Evolutionary conservation across 257 asterid species (phyloP).

Genomic region (Solanum appendiculatum): DNA sequence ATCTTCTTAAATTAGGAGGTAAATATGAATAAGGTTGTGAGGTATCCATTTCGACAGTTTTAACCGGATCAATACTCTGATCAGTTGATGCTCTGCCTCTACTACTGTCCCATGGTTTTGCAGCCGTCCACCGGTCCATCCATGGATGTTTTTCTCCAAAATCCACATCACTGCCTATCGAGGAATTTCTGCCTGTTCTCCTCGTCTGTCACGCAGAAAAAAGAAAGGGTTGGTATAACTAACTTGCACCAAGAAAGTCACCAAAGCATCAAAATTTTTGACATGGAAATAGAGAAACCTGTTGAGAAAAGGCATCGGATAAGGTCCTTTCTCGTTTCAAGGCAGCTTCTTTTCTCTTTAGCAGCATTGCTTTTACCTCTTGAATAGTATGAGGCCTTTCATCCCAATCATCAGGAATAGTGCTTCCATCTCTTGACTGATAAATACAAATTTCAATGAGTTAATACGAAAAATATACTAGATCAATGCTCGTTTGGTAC

Average conservation of each 20-base stretch:
- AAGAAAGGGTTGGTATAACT: background rate
- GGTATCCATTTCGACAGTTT: conserved; percentile 29
- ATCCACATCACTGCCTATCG: conserved; percentile 22
- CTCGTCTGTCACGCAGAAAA: background rate
- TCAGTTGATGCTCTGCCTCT: conserved; percentile 28
- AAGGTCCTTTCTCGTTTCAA: conserved; percentile 15
- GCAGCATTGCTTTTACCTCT: conserved; percentile 23
- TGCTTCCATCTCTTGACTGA: conserved; percentile 23
- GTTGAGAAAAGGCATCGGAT: conserved; percentile 22
- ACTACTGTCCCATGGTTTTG: conserved; percentile 22
- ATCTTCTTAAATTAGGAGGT: conserved; percentile 1
- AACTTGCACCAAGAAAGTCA: background rate
- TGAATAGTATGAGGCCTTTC: conserved; percentile 23
- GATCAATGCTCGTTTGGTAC: background rate
- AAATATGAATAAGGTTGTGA: conserved; percentile 17
- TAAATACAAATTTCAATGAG: background rate
- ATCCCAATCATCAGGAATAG: conserved; percentile 27
- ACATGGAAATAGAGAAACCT: conserved; percentile 4
- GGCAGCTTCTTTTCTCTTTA: conserved; percentile 11
- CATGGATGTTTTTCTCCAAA: conserved; percentile 15
- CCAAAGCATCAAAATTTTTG: background rate
- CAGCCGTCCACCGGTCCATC: conserved; percentile 22
- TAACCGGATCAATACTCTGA: conserved; percentile 5
- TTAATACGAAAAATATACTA: background rate
- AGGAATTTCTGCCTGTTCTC: conserved; percentile 18